Percentiles rank a stretch among this genome's conserved stretches.
These are phyloP conservation scores for Candida silvatica DNA, from an alignment of 805 yeast genomes.

Conservation along the genomic window DNA sequence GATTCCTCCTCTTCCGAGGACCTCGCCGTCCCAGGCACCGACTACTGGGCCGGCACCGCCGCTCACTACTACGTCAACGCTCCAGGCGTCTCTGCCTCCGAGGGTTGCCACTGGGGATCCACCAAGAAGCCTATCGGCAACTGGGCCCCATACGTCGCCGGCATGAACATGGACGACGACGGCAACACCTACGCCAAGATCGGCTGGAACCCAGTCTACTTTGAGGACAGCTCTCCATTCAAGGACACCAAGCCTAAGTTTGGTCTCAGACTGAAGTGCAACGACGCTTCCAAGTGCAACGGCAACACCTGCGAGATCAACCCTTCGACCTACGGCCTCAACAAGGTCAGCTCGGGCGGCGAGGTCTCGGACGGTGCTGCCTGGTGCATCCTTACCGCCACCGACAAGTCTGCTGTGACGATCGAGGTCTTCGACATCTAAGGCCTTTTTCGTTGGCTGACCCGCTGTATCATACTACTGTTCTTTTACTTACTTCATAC, in stretches of 20 bases:
- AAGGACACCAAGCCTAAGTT: conserved; percentile 47
- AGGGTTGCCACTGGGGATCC: conserved; percentile 84
- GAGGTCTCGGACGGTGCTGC: conserved; percentile 42
- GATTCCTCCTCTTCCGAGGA: conserved; percentile 37
- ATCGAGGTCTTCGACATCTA: conserved; percentile 57
- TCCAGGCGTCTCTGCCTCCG: conserved; percentile 69
- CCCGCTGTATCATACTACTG: no score
- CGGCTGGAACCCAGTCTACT: conserved; percentile 86
- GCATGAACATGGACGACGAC: conserved; percentile 67
- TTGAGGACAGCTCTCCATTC: conserved; percentile 51
- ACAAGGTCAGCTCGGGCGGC: conserved; percentile 38
- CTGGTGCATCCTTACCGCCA: conserved; percentile 81
- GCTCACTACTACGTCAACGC: conserved; percentile 81
- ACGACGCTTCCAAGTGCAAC: conserved; percentile 54
- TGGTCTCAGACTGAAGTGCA: conserved; percentile 71
- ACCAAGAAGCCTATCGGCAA: conserved; percentile 64
- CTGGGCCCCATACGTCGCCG: conserved; percentile 93
- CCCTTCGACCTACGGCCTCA: conserved; percentile 54
- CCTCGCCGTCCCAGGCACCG: conserved; percentile 79
- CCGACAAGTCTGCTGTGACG: conserved; percentile 50
- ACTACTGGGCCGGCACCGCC: conserved; percentile 80
- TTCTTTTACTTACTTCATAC: no score
- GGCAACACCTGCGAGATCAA: conserved; percentile 82
- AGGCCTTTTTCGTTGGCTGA: no score
- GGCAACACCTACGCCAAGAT: conserved; percentile 75